Conservation (phyloP, 2,329 filamentous ascomycete genomes). For the Cercospora berteroae region DNA sequence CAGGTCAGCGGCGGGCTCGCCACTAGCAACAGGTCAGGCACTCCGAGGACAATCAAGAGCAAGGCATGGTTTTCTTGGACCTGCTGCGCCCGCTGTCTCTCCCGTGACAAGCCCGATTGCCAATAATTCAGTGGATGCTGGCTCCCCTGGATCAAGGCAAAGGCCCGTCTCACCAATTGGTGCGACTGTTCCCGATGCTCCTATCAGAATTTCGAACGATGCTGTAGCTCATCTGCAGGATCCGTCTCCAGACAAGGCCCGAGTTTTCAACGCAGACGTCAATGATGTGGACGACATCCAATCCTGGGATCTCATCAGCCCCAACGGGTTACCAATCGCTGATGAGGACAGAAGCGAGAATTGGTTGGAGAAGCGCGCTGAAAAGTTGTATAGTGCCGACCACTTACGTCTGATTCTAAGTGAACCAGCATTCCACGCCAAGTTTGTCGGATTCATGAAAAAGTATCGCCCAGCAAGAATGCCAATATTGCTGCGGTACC, state of each 20-base stretch:
- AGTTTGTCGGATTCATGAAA: slow-evolving; percentile 21
- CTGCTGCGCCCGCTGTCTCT: not conserved
- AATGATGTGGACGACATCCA: slow-evolving; percentile 17
- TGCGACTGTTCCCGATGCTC: not conserved
- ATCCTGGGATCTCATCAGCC: slow-evolving; percentile 24
- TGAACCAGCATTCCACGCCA: slow-evolving; percentile 17
- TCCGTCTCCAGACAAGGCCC: slow-evolving; percentile 22
- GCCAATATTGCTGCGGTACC: slow-evolving; percentile 18
- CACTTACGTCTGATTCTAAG: slow-evolving; percentile 22
- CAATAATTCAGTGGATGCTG: not conserved
- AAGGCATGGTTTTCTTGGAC: not conserved
- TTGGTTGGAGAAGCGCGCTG: slow-evolving; percentile 23
- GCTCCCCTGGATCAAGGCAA: not conserved
- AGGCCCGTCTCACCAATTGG: not conserved
- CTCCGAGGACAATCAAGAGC: not conserved
- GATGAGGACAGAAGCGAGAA: slow-evolving; percentile 10
- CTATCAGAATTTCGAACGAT: slow-evolving; percentile 13
- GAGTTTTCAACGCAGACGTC: slow-evolving; percentile 19
- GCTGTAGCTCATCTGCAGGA: slow-evolving; percentile 20
- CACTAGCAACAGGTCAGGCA: not conserved
- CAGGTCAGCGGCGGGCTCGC: not conserved
- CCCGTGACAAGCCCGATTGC: not conserved
- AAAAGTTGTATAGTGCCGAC: slow-evolving; percentile 23
- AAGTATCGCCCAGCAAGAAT: slow-evolving; percentile 23
- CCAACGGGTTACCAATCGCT: slow-evolving; percentile 1